Evolutionary conservation across 2,329 filamentous ascomycete species (phyloP), one percentile per base, ranked within the genome.

Genomic region (Eutypa lata): DNA sequence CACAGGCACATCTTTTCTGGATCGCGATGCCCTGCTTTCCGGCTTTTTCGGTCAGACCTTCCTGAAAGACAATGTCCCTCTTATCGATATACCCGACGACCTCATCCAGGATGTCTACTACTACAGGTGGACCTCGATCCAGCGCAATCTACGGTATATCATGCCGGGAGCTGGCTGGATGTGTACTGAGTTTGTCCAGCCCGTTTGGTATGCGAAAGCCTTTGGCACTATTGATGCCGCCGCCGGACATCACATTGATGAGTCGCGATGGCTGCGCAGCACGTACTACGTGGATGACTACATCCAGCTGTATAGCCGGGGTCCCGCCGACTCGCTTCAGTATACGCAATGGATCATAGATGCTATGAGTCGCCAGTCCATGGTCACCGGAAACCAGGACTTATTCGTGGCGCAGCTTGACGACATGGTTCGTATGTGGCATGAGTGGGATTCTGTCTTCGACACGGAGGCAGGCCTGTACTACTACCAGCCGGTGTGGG

Each of bases 41-140:
- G 45, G 56, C 22, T 64, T 66, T 47, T 44, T 56, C 3, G 64
- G 65, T 19, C 60, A 57, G 50, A 57, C 59, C n/a, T 67, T 67
- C 50, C 26, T 67, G 33, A 60, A 49, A 37, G 55, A 70, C 50
- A 76, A 75, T 52, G 73, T 76, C 31, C 73, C 74, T 5, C 71
- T 70, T 44, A 68, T 76, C n/a, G 72, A 76, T 35, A 65, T 74
- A 18, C 73, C 73, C 16, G 68, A 75, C 53, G 35, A 65, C 45
- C 60, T 69, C 19, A 68, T 76, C 48, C 68, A 75, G 55, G 70
- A 74, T 53, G 73, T 77, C 18, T 76, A 76, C 55, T 76, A 76
- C 56, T 76, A 76, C 55, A 69, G 74, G 38, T 71, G 71, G 62
- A 69, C 68, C 11, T 67, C 73, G 5, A 65, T 73, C 50, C 70